A percentile compares a stretch with the other conserved stretches of the same genome.
phyloP scores from a whole-genome alignment of 23 red algal genomes.

The Gracilaria gracilis region DNA sequence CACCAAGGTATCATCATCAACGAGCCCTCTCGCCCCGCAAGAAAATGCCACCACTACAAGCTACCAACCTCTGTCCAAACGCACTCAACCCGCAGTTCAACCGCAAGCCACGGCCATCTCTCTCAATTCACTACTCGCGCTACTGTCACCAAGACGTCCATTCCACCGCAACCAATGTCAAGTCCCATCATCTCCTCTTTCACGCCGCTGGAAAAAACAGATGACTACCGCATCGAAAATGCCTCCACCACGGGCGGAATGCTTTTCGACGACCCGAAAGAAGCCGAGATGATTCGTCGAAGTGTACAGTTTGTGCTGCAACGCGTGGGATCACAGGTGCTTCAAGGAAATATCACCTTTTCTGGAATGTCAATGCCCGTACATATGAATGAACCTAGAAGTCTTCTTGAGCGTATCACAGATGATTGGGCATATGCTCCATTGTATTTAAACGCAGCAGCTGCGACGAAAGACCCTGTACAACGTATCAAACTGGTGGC shows the following conservation, averaged over 20 bases:
- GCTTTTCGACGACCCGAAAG: slow-evolving; percentile 44
- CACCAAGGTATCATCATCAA: no score
- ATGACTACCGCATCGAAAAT: slow-evolving; percentile 49
- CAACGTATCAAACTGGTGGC: slow-evolving; percentile 61
- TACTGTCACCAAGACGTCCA: not conserved
- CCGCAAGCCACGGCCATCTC: no score
- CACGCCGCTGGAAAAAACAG: not conserved
- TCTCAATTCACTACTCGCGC: no score
- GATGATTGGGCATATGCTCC: slow-evolving; percentile 83
- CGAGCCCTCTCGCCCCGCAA: no score
- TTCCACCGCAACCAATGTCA: not conserved
- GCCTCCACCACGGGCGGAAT: slow-evolving; percentile 26
- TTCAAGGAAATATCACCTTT: slow-evolving; percentile 52
- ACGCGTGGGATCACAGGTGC: slow-evolving; percentile 43
- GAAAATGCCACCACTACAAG: no score
- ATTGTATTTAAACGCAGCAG: slow-evolving; percentile 65
- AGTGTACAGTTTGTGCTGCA: slow-evolving; percentile 39
- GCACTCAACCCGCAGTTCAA: no score
- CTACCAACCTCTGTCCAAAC: no score
- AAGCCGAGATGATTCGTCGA: slow-evolving; percentile 33
- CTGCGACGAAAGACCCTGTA: slow-evolving; percentile 44
- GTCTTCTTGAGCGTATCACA: slow-evolving; percentile 65
- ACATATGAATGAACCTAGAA: slow-evolving; percentile 73
- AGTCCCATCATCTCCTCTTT: not conserved
- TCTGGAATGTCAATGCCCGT: slow-evolving; percentile 69